These are phyloP conservation scores for Amphichorda felina DNA, from an alignment of 2,329 filamentous ascomycete species.

Conservation along the genomic window DNA sequence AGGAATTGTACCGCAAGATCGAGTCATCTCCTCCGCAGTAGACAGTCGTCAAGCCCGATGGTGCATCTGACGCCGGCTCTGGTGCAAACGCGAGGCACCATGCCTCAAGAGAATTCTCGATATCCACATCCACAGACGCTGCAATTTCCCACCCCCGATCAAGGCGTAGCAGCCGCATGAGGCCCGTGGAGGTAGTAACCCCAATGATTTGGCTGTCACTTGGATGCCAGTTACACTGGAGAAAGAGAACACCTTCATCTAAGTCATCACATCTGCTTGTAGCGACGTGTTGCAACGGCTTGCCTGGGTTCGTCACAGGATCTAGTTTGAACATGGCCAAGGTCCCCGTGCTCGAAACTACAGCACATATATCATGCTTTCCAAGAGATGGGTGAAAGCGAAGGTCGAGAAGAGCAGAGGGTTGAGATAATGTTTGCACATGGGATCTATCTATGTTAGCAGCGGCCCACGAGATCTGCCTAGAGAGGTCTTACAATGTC, in stretches of 20 bases:
- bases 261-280: constrained; percentile 35
- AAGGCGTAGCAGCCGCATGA: constrained; percentile 43
- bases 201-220: constrained; percentile 41
- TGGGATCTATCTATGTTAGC: constrained; percentile 27
- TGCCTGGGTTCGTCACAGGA: constrained; percentile 17
- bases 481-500: constrained; percentile 38
- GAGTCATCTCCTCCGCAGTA: constrained; percentile 72
- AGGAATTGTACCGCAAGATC: constrained; percentile 36
- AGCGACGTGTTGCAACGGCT: constrained; percentile 25
- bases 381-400: constrained; percentile 54
- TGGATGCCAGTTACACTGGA: constrained; percentile 67
- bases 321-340: constrained; percentile 51
- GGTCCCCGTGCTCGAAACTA: constrained; percentile 66
- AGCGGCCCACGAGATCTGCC: constrained; percentile 4
- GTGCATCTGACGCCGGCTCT: constrained; percentile 1
- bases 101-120: constrained; percentile 51
- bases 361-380: constrained; percentile 48
- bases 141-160: constrained; percentile 26
- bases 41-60: constrained; percentile 20
- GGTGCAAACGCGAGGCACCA: constrained; percentile 59
- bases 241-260: constrained; percentile 48
- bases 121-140: constrained; percentile 21
- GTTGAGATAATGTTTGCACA: constrained; percentile 47
- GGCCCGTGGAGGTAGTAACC: constrained; percentile 59
- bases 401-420: constrained; percentile 72